phyloP scores from a whole-genome alignment of 306 rosid genomes.

The Dalbergia oliveri region DNA sequence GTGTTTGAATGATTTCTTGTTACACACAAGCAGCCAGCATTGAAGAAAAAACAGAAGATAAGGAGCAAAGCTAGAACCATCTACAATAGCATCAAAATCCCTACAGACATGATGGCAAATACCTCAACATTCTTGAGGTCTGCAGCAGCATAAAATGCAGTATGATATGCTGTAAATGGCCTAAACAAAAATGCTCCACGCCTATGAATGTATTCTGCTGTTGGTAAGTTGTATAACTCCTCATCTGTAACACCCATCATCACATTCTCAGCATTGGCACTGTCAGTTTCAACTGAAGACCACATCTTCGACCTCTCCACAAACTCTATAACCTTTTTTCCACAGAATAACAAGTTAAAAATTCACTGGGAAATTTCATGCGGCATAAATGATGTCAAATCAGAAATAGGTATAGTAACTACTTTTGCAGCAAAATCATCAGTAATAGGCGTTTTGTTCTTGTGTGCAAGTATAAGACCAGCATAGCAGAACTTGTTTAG shows the following conservation, averaged over 20 bases:
- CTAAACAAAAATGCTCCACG: constrained; percentile 66
- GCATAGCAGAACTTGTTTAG: constrained; percentile 89
- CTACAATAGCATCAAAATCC: constrained; percentile 29
- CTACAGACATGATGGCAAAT: constrained; percentile 35
- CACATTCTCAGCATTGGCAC: constrained; percentile 79
- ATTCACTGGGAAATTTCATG: constrained; percentile 26
- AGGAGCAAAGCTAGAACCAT: constrained; percentile 29
- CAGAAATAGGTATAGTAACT: constrained; percentile 37
- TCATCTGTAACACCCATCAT: constrained; percentile 89
- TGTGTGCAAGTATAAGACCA: constrained; percentile 85
- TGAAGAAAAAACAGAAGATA: constrained; percentile 13
- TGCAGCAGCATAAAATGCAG: constrained; percentile 86
- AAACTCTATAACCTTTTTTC: constrained; percentile 81
- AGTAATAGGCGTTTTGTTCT: constrained; percentile 72
- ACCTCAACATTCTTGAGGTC: constrained; percentile 83
- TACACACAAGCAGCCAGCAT: constrained; percentile 16
- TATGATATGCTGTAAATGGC: constrained; percentile 72
- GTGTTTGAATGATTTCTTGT: constrained; percentile 30
- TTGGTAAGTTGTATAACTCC: constrained; percentile 92
- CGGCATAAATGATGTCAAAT: constrained; percentile 27
- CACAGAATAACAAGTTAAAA: constrained; percentile 47
- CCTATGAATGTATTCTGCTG: constrained; percentile 75
- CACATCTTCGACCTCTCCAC: constrained; percentile 87
- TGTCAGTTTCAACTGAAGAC: constrained; percentile 73
- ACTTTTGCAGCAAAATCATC: constrained; percentile 90